Conservation (phyloP, 305 asterid species). For the Plantago lanceolata region DNA sequence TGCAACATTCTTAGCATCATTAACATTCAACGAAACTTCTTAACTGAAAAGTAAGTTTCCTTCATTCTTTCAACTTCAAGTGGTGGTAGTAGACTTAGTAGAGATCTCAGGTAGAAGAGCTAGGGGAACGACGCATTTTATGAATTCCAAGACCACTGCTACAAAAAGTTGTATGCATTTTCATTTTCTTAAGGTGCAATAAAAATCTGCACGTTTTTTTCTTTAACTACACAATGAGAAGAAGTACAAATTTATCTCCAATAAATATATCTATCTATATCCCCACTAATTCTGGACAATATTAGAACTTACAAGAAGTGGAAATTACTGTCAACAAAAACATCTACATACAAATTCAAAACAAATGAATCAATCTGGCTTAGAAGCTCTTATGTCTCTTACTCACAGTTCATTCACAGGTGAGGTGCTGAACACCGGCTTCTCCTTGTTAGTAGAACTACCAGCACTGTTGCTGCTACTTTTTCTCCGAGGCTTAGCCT, state of each 20-base stretch:
- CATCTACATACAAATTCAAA: constrained; percentile 29
- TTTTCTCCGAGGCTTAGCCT: constrained; percentile 83
- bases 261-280: constrained; percentile 17
- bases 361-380: constrained; percentile 17
- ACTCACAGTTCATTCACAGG: constrained; percentile 64
- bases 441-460: constrained; percentile 35
- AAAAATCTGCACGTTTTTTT: constrained; percentile 21
- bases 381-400: constrained; percentile 11
- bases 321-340: constrained; percentile 3
- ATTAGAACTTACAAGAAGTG: constrained; percentile 22
- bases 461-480: constrained; percentile 42
- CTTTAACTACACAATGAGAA: constrained; percentile 25
- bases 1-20: no score
- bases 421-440: constrained; percentile 57
- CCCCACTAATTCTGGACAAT: constrained; percentile 26
- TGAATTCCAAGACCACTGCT: not conserved
- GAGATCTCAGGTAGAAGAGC: no score
- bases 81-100: no score
- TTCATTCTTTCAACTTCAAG: no score
- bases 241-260: constrained; percentile 30
- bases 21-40: not conserved
- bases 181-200: constrained; percentile 19
- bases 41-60: not conserved
- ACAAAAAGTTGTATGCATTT: constrained; percentile 12
- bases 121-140: no score